Evolutionary conservation across 2,329 filamentous ascomycete species (phyloP).

Genomic region (Talaromyces rugulosus): DNA sequence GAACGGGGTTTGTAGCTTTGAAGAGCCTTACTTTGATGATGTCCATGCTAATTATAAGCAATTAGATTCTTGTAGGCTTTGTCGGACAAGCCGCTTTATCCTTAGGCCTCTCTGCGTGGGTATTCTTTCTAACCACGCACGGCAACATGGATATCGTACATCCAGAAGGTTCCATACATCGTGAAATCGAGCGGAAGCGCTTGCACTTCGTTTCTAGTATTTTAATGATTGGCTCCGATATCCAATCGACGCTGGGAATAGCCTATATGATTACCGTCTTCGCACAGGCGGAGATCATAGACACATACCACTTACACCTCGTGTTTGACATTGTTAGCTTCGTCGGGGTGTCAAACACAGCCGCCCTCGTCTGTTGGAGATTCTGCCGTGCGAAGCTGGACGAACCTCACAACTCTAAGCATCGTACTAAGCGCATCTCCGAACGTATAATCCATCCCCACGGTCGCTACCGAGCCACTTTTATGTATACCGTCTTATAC

Average conservation of each 20-base stretch:
- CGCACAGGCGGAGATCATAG: conserved; percentile 18
- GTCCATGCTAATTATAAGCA: neutral
- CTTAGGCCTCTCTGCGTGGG: conserved; percentile 26
- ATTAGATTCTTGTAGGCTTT: conserved; percentile 30
- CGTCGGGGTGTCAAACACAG: conserved; percentile 29
- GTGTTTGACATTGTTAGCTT: conserved; percentile 32
- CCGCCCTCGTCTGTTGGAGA: conserved; percentile 30
- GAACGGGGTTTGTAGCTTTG: conserved; percentile 23
- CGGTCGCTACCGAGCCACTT: conserved; percentile 23
- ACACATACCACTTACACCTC: conserved; percentile 29
- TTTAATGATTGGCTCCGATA: conserved; percentile 32
- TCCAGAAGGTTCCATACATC: conserved; percentile 23
- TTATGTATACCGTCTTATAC: conserved; percentile 25
- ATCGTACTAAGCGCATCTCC: neutral
- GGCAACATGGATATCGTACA: conserved; percentile 23
- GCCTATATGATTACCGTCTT: conserved; percentile 29
- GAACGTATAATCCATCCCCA: conserved; percentile 8
- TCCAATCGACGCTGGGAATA: conserved; percentile 29
- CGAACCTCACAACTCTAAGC: neutral
- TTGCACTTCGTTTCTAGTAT: conserved; percentile 29
- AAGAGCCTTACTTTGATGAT: neutral
- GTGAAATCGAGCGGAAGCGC: conserved; percentile 26
- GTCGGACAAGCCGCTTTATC: conserved; percentile 26
- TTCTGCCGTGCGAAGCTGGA: conserved; percentile 20
- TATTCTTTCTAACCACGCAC: conserved; percentile 29